Base-by-base conservation (phyloP, 2,329 filamentous ascomycete species). In the Cordyceps javanica region DNA sequence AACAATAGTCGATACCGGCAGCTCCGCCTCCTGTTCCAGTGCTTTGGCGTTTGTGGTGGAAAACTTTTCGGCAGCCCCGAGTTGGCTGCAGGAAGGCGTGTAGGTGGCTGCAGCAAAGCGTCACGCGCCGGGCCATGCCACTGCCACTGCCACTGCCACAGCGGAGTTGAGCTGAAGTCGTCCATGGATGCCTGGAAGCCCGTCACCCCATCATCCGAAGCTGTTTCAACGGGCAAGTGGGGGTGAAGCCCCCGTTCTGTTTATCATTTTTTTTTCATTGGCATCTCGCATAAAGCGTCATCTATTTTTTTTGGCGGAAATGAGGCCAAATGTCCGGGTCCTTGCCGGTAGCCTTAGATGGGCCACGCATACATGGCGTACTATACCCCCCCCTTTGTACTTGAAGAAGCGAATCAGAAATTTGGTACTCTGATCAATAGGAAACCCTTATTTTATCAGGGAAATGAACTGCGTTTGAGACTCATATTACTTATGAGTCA, bases 301-400 rank as follows among this genome's bases (percentile, higher is more conserved):
- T 45, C 19, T 44, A 8, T 54, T 25, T 44, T 36, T 21, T 34
- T 34, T 16, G 30, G 52, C 39, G 41, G 52, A 38, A 55, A 55
- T 46, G 39, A 54, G 30, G 25, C 30, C n/a, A n/a, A 16, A 23
- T 26, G 39, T 44, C 38, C 39, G 19, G 38, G 26, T 26, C 26
- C 39, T 11, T 28, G 38, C 8, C 50, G 19, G 5, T 19, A 36
- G 28, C 26, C 38, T 25, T 36, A 25, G 26, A 34, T 11, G 38
- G 19, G 38, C 38, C 28, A 21, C 32, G 38, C 13, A 55, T 38
- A 41, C 28, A 16, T 32, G 45, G 41, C 30, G 16, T 46, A 45
- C 30, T 55, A 55, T 55, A 55, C 52, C 52, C 51, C 30, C 30
- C 52, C 51, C 30, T 32, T 46, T 46, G 14, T 45, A 41, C n/a